These are phyloP conservation scores for Verticillium nonalfalfae DNA, from an alignment of 2,329 filamentous ascomycete genomes.

Conservation along the genomic window DNA sequence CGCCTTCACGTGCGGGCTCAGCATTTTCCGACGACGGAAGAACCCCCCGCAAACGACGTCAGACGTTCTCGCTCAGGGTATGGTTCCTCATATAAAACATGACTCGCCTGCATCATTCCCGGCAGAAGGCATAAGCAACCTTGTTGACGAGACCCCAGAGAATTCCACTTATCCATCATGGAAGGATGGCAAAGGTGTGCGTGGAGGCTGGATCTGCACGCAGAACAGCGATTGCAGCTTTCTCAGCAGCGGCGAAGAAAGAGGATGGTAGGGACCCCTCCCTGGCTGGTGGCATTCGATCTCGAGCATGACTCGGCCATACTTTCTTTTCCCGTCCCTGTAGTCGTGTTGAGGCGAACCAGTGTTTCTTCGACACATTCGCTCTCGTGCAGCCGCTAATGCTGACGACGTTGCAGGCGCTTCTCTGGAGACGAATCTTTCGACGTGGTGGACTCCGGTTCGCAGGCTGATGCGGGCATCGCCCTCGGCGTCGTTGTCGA, in stretches of 20 bases:
- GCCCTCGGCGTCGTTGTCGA: constrained; percentile 13
- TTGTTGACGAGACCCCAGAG: constrained; percentile 9
- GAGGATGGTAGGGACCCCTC: constrained; percentile 64
- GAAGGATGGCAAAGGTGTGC: constrained; percentile 55
- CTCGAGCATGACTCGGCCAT: constrained; percentile 1
- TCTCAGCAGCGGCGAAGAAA: constrained; percentile 71
- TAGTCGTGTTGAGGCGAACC: background rate
- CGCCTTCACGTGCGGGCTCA: constrained; percentile 78
- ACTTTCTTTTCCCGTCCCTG: constrained; percentile 1
- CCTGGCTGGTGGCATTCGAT: background rate
- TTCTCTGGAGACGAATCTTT: constrained; percentile 14
- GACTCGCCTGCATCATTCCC: constrained; percentile 6
- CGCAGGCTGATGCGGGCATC: constrained; percentile 10
- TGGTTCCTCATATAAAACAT: background rate
- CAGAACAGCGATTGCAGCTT: constrained; percentile 82
- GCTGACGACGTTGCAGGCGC: constrained; percentile 5
- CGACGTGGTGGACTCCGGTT: constrained; percentile 5
- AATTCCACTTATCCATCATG: constrained; percentile 28
- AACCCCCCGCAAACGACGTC: constrained; percentile 6
- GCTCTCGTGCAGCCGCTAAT: constrained; percentile 4
- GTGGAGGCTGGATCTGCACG: constrained; percentile 74
- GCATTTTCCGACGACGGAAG: constrained; percentile 45
- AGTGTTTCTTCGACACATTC: background rate
- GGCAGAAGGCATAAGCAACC: background rate
- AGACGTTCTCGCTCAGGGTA: background rate